Evolutionary conservation across 164 flowering plant genomes (phyloP), one percentile per base, ranked within the genome.

Genomic region (Cinnamomum chago): DNA sequence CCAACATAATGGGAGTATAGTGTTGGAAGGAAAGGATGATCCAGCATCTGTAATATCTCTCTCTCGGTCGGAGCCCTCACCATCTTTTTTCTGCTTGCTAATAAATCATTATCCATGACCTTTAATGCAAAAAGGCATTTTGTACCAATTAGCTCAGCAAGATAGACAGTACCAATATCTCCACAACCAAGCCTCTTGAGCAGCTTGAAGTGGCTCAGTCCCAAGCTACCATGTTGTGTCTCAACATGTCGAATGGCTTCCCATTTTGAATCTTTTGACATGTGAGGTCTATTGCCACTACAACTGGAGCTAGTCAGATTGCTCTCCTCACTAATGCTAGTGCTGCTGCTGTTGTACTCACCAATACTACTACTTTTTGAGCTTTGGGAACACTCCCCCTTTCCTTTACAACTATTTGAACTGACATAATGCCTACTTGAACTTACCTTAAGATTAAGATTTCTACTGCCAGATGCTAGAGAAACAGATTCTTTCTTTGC

Each of bases 21-120:
- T 2, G 94, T 90, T 24, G 98, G 98, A 28, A 94, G 92, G 77
- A 94, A 94, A 28, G 98, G 98, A 80, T 94, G 98, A 80, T 94
- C 98, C 68, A 94, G 82, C 81, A 90, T 88, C 75, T 88, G 88
- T 66, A 94, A 75, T 35, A 92, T 90, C 81, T 89, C 92, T 79
- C 85, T 84, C 74, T 94, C 98, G 30, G 97, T 92, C 79, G 86
- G 89, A 47, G 92, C 94, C 79, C 97, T 86, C 18, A 62, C 22
- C 82, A 83, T 76, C 77, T 94, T 94, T 75, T 88, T 90, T 76
- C 88, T 83, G 72, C 82, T 83, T 18, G 27, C 83, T 83, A 92
- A 80, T 76, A 81, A 88, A 50, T 94, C 94, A 73, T 80, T 90
- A 76, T 92, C 94, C 94, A 94, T 88, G 60, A 94, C 86, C 81